Evolutionary conservation across 768 basidiomycete species (phyloP), one percentile per base, ranked within the genome.

Genomic region (Tulasnella sp.): DNA sequence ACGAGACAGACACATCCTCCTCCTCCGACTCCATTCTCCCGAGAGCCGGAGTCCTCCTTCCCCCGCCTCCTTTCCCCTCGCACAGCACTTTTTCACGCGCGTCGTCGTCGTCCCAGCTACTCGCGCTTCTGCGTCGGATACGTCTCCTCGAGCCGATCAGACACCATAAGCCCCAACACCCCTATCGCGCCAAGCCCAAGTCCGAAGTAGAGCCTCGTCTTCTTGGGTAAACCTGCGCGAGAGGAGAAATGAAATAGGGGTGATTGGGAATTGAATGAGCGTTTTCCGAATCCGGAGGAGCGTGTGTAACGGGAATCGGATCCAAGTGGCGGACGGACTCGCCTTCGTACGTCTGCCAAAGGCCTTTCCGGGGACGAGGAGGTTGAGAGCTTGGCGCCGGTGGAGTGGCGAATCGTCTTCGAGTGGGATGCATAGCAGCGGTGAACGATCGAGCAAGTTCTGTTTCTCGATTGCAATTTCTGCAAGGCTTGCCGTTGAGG

Each of bases 171-270:
- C 32, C 71, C 71, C 26, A 65, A 6, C 34, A 62, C 39, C 22
- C 71, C 71, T 32, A 72, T 47, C 17, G 29, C 62, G n/a, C 36
- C 71, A 19, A 72, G 22, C 3, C 71, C 71, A 39, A 72, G 19
- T 26, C 71, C 62, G 62, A 72, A 72, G 39, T 72, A 72, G 14
- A 72, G 59, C 39, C 62, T 39, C 32, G 71, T 72, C 36, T 62
- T 36, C 32, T 36, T 63, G 5, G 71, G 71, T n/a, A 72, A 40
- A 35, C 59, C 71, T 72, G 4, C n/a, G 1, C n/a, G 22, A 59
- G 19, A 35, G 32, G 37, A 40, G 3, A 65, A 41, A 66, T 34
- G 29, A 62, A n/a, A 35, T 14, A 3, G 16, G 35, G 5, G 14
- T 32, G 40, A 47, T 40, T 69, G 36, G 19, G 29, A 41, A 67